Percentiles rank a stretch among this genome's conserved stretches.
These are phyloP conservation scores for Marchantia polymorpha DNA, from an alignment of 225 moss, liverwort and hornwort species.

Conservation along the genomic window DNA sequence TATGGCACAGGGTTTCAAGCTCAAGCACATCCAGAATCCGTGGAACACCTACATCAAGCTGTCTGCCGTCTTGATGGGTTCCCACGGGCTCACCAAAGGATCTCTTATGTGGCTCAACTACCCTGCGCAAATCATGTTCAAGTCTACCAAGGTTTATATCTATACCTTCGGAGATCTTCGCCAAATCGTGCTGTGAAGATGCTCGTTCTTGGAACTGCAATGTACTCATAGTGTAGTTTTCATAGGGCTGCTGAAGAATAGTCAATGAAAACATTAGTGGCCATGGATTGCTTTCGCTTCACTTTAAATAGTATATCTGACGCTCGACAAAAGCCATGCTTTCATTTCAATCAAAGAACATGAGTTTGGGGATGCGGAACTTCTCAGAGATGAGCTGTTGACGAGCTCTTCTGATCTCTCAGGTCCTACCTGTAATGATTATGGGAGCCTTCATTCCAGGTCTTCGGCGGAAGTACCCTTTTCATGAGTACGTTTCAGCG, in stretches of 20 bases:
- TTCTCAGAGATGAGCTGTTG: neutral
- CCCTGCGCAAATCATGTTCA: constrained; percentile 88
- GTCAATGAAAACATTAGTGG: neutral
- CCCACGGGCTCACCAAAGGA: constrained; percentile 77
- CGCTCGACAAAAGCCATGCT: too few relatives aligned
- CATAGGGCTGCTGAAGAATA: neutral
- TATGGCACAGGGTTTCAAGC: constrained; percentile 61
- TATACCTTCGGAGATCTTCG: neutral
- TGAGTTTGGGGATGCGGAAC: neutral
- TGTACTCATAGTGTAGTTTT: neutral
- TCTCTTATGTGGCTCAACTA: constrained; percentile 88
- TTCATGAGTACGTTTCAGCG: constrained; percentile 72
- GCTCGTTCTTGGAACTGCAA: neutral
- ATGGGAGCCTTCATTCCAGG: constrained; percentile 90
- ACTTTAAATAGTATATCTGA: neutral
- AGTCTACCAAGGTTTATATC: constrained; percentile 69
- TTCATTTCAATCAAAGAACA: neutral
- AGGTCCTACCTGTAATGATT: constrained; percentile 89
- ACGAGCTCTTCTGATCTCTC: constrained; percentile 9
- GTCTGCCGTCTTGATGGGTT: constrained; percentile 82
- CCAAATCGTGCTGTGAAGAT: neutral
- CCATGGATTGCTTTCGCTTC: neutral
- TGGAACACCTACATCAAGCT: constrained; percentile 83
- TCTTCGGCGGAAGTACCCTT: constrained; percentile 60
- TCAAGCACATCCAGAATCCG: constrained; percentile 76